phyloP scores from a whole-genome alignment of 371 early-diverging fungal genomes.

The Mortierella sp. region DNA sequence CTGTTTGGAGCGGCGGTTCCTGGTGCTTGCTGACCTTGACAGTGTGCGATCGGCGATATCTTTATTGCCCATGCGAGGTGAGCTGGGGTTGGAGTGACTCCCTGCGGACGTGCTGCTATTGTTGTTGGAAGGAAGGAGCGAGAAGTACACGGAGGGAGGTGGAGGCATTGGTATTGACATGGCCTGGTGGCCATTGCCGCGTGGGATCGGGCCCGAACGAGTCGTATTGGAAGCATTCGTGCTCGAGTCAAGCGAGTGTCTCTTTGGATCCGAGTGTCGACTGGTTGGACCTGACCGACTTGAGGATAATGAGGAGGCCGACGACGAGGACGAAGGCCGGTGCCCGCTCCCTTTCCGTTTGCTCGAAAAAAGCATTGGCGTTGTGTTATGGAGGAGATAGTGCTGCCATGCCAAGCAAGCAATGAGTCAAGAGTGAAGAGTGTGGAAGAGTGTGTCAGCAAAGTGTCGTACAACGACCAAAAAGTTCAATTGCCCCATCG shows the following conservation, averaged over 20 bases:
- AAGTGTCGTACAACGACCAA: neutral
- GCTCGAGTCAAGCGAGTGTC: conserved; percentile 34
- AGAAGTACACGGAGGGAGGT: conserved; percentile 33
- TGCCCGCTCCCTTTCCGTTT: conserved; percentile 1
- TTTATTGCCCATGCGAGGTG: neutral
- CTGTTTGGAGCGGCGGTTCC: neutral
- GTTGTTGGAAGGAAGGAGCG: conserved; percentile 18
- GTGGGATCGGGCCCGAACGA: conserved; percentile 29
- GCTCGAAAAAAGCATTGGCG: conserved; percentile 8
- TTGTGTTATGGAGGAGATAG: neutral
- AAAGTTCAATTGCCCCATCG: no score
- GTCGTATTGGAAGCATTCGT: conserved; percentile 6
- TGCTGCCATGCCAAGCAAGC: neutral
- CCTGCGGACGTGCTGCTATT: neutral
- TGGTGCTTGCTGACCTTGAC: conserved; percentile 17
- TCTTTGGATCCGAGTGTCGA: conserved; percentile 12
- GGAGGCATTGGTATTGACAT: conserved; percentile 51
- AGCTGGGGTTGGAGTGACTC: neutral
- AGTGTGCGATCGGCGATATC: conserved; percentile 1
- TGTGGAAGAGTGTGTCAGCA: neutral
- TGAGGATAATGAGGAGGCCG: neutral
- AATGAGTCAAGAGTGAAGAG: neutral
- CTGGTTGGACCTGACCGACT: neutral
- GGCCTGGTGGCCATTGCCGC: conserved; percentile 47
- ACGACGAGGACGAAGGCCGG: conserved; percentile 5